These are phyloP conservation scores for Phytophthora brassicae DNA, from an alignment of 352 stramenopile species.

Conservation along the genomic window DNA sequence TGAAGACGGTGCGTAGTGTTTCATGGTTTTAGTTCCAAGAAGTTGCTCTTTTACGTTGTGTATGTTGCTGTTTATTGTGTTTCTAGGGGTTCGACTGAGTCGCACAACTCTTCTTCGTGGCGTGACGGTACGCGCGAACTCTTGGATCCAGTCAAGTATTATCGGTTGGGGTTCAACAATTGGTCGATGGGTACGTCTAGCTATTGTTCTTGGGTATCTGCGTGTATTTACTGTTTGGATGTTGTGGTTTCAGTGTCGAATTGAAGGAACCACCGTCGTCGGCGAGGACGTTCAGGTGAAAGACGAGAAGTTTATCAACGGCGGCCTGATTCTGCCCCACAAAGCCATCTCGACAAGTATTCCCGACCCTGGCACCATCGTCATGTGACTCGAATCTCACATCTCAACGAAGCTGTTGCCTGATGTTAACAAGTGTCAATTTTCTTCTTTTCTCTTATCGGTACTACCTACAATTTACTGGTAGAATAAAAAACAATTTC, in stretches of 20 bases:
- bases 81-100: constrained; percentile 76
- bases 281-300: constrained; percentile 89
- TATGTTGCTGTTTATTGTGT: not conserved
- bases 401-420: no score
- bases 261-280: constrained; percentile 84
- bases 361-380: constrained; percentile 83
- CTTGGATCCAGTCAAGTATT: constrained; percentile 88
- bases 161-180: constrained; percentile 89
- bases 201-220: no score
- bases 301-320: constrained; percentile 90
- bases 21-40: not conserved
- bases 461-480: constrained; percentile 14
- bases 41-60: not conserved
- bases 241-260: constrained; percentile 56
- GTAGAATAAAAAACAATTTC: constrained; percentile 7
- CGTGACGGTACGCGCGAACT: constrained; percentile 79
- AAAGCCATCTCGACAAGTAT: constrained; percentile 88
- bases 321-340: constrained; percentile 85
- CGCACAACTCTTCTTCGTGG: constrained; percentile 76
- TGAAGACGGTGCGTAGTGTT: constrained; percentile 57
- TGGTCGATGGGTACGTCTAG: constrained; percentile 68
- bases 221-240: not conserved
- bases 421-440: not conserved
- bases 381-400: constrained; percentile 59
- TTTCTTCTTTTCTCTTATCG: constrained; percentile 2